phyloP scores from a whole-genome alignment of 345 rosid species.

The Viola odorata region DNA sequence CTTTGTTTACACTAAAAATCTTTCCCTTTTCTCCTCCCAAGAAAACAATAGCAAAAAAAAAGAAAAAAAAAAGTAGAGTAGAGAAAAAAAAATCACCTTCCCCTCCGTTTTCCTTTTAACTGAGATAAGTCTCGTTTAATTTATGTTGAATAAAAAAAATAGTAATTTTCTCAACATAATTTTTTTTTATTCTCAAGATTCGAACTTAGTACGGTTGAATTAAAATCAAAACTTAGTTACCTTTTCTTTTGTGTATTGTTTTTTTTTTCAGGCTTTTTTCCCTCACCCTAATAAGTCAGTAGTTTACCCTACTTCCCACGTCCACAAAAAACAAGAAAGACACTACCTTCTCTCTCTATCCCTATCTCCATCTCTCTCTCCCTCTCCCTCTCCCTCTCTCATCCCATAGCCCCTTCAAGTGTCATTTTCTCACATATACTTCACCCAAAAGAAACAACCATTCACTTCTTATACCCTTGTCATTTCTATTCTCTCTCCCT shows the following conservation, averaged over 20 bases:
- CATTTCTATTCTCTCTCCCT: constrained; percentile 41
- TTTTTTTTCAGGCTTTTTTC: constrained; percentile 14
- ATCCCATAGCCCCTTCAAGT: constrained; percentile 35
- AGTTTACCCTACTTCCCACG: constrained; percentile 47
- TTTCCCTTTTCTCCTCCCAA: constrained; percentile 10
- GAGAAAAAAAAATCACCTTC: constrained; percentile 24
- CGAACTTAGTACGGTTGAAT: no score
- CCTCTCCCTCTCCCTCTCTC: constrained; percentile 22
- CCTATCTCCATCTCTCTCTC: constrained; percentile 23
- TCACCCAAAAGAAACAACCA: constrained; percentile 68
- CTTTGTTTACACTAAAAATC: no score
- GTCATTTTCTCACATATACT: constrained; percentile 85
- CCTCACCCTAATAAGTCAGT: constrained; percentile 19
- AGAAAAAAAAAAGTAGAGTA: constrained; percentile 1
- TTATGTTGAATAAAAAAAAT: no score
- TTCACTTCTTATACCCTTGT: constrained; percentile 45
- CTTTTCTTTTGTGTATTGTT: constrained; percentile 9
- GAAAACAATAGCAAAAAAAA: constrained; percentile 9
- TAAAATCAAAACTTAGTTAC: constrained; percentile 10
- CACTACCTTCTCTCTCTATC: constrained; percentile 21
- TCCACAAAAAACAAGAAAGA: constrained; percentile 44
- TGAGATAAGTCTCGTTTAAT: no score
- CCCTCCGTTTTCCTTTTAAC: no score
- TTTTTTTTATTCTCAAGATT: no score
- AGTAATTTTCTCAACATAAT: no score